Evolutionary conservation across 768 basidiomycete species (phyloP), one percentile per base, ranked within the genome.

Genomic region (Russula abietina): DNA sequence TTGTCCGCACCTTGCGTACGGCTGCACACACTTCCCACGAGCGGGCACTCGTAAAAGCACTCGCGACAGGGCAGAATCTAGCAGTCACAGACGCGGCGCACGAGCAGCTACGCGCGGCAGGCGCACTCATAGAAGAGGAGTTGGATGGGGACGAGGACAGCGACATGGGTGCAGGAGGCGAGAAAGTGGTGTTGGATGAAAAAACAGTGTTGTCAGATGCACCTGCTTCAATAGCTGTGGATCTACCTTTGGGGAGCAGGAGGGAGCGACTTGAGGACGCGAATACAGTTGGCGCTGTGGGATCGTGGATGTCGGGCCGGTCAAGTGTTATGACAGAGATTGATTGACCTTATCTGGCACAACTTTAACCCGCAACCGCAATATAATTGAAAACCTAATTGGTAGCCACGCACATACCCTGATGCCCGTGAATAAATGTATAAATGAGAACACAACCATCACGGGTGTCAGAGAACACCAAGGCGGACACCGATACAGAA

Each of bases 31-130:
- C 79, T 14, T 74, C 76, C 24, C 84, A 87, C 51, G 88, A 93
- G 71, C 83, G 83, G 7, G 80, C 83, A 70, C 87, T 96, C 56
- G 72, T 94, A 60, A 95, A 91, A 73, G 83, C 84, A 19, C 79
- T 96, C 60, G 83, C 84, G 66, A 80, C 84, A 10, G 89, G 87
- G 2, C 88, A 94, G 72, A 95, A 95, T 69, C 79, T 92, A 38
- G 83, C 85, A 62, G 86, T 68, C 38, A 49, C 46, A n/a, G 62
- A 64, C n/a, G 48, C 22, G 10, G 39, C 62, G 22, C 58, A 64
- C n/a, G 30, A 17, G 24, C 58, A 51, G 14, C 28, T 60, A 24
- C 57, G 62, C 9, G 62, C 46, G 19, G 62, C 53, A 1, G 62
- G 62, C 17, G 57, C 62, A 17, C 46, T 64, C 30, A 24, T 64